Evolutionary conservation across 352 stramenopile genomes (phyloP), one percentile per base, ranked within the genome.

Genomic region (Pythium volutum): DNA sequence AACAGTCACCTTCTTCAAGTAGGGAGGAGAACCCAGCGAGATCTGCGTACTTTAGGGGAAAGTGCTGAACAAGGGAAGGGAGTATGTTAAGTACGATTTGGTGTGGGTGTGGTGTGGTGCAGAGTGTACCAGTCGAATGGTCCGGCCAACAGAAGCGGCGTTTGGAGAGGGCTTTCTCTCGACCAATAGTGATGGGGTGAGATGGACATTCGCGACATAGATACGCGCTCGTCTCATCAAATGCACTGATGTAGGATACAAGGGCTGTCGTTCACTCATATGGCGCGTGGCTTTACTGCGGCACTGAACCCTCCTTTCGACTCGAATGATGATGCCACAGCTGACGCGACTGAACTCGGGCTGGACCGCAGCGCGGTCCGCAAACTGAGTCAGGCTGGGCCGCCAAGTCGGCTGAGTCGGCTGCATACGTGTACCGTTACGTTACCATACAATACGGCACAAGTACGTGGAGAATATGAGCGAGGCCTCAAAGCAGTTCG

Each of bases 171-270:
- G n/a, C n/a, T n/a, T 59, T 59, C 51, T 59, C 50, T 57, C 38
- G 50, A 50, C n/a, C 23, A 59, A 15, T 52, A 14, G 39, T 52
- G 53, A 43, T 39, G 38, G 29, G n/a, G 16, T 38, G 34, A 58
- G 58, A 54, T 65, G 58, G 58, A 66, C 59, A 31, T 55, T 65
- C 43, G 58, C 1, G 55, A 57, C 59, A 67, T 62, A 62, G 60
- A 62, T 52, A 67, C 41, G 52, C 46, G 56, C 23, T 47, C 3
- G 29, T 63, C 23, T 46, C 26, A 42, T 9, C 7, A 64, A 31
- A 55, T 54, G 38, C 50, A 69, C 53, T 62, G 54, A 59, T 22
- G 20, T 64, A 55, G 38, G 33, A 22, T 49, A 3, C 22, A n/a
- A 41, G 11, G 18, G n/a, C 39, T 68, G 36, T 59, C 48, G 47